Evolutionary conservation across 306 rosid genomes (phyloP).

Genomic region (Alnus glutinosa): DNA sequence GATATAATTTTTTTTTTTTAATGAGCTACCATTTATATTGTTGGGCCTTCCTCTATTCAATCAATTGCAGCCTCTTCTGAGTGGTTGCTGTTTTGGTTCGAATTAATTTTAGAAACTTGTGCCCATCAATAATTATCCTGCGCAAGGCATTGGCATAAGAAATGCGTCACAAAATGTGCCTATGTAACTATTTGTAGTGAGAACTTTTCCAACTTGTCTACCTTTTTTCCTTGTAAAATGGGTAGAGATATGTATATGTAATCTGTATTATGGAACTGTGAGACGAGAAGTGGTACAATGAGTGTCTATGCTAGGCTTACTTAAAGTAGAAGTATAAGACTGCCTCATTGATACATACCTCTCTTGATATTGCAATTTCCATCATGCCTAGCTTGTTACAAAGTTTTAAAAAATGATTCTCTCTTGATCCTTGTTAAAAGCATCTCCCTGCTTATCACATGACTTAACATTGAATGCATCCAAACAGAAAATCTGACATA

Average conservation of each 20-base stretch:
- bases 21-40: constrained; percentile 21
- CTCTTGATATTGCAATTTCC: background rate
- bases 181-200: background rate
- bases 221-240: background rate
- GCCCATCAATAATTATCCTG: background rate
- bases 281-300: background rate
- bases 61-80: background rate
- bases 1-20: constrained; percentile 35
- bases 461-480: too few relatives aligned
- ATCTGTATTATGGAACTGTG: background rate
- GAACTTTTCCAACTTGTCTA: background rate
- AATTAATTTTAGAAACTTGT: background rate
- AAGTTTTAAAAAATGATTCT: too few relatives aligned
- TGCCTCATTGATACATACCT: background rate
- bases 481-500: too few relatives aligned
- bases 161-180: background rate
- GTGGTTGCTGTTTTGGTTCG: background rate
- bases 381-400: background rate
- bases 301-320: background rate
- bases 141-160: background rate
- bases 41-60: background rate
- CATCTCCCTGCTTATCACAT: too few relatives aligned
- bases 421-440: too few relatives aligned
- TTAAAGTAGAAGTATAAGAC: background rate
- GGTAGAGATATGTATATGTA: background rate